Base-by-base conservation (phyloP, 768 basidiomycete genomes). In the Astraeus odoratus region DNA sequence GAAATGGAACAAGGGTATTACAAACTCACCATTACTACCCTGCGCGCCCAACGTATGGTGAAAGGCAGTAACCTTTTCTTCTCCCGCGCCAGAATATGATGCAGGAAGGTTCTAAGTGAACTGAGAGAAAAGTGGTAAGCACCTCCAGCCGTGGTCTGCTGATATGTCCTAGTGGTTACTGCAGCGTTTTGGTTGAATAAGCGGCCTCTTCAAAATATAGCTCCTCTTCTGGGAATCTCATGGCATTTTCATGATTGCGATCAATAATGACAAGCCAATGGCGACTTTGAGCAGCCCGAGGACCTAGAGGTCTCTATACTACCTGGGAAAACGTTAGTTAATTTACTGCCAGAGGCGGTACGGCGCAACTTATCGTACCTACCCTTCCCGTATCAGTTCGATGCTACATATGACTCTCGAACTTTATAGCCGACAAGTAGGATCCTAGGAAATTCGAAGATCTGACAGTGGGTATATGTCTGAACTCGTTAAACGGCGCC, bases 331-430 rank as follows among this genome's bases (percentile, higher is more conserved):
- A n/a, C 30, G 10, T 31, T n/a, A n/a, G 10, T 31, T 12, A 31
- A n/a, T 3, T 44, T 43, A 9, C 42, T 47, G 16, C 56, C 57
- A 50, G 61, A 45, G 65, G 24, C 4, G 36, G 18, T 42, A 20
- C 36, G 9, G n/a, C 20, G 16, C 35, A 8, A 43, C 47, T 9
- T 40, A 52, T 68, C 52, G 60, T 60, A 9, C 54, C 42, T 65
- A 66, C 0, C 68, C 67, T 40, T 65, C 52, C 43, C 58, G 58
- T 9, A 70, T 20, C 3, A 70, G 18, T 3, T 54, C 42, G 1
- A 23, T 24, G 5, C 46, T 56, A n/a, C n/a, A n/a, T n/a, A 25
- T 57, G 50, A 6, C n/a, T 41, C 2, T 53, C 2, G 40, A 43
- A 61, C 18, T 37, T 54, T 7, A 55, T 39, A 9, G 55, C 52